Evolutionary conservation across 805 yeast species (phyloP), one percentile per base, ranked within the genome.

Genomic region (Schwanniomyces vanrijiae): DNA sequence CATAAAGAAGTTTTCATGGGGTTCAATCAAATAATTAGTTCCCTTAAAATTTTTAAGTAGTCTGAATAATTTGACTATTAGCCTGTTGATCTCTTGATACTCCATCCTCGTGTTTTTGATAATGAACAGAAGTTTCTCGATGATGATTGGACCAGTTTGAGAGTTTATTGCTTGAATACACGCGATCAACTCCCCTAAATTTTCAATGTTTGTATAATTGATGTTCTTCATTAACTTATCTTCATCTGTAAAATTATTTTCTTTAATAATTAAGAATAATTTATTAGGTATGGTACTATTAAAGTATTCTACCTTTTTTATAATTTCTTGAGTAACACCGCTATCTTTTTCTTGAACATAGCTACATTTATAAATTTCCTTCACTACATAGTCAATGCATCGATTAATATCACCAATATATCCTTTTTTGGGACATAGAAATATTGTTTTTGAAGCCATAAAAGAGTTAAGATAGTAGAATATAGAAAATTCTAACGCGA

Each of bases 201-300:
- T 42, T 4, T 41, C 33, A 9, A 51, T 35, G 28, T 47, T 35
- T 33, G 46, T 48, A 42, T 54, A 54, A 26, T 52, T 52, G 13
- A 52, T 39, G 2, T 11, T 8, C 11, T 47, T 34, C 33, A 38
- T 25, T n/a, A 48, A 35, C 4, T 33, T 8, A 11, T 39, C 47
- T 28, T 44, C 38, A 10, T 33, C 18, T 5, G 26, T 26, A 11
- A 34, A 28, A 26, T 20, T 2, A 14, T 45, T n/a, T n/a, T 21
- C 18, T 40, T 26, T 20, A 21, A 42, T 21, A 20, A 38, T 29
- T 28, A 38, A 29, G 40, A 37, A 33, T 39, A 49, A 18, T 19
- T 35, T 42, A 34, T 48, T 37, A 42, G 58, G 38, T 26, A 34
- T 29, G 8, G 54, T 54, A 13, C 38, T 43, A 33, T 54, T 54